Percentiles rank a stretch among this genome's conserved stretches.
Conservation (phyloP, 1,139 yeast genomes). For the Starmera stellimalicola region DNA sequence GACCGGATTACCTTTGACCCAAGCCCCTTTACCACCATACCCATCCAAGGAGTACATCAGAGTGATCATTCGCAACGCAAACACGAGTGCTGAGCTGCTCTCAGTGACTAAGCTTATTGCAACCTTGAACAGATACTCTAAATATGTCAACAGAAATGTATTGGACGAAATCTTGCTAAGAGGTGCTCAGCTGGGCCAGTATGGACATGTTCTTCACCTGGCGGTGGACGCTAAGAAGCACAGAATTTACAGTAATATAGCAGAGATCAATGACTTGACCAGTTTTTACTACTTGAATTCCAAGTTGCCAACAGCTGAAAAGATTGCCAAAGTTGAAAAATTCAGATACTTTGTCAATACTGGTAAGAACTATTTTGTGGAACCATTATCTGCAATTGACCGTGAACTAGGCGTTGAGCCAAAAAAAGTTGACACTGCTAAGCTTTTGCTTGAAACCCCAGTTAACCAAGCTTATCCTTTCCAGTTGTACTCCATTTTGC, state of each 20-base stretch:
- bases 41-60: constrained; percentile 26
- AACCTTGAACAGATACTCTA: constrained; percentile 15
- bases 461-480: not conserved
- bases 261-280: not conserved
- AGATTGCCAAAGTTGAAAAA: constrained; percentile 5
- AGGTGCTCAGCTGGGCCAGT: constrained; percentile 16
- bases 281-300: not conserved
- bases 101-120: constrained; percentile 22
- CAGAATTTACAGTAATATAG: constrained; percentile 4
- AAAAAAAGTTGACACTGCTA: not conserved
- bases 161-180: constrained; percentile 22
- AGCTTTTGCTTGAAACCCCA: not conserved
- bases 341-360: not conserved
- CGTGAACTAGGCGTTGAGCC: not conserved
- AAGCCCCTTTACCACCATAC: constrained; percentile 26
- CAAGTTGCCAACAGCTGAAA: not conserved
- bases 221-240: constrained; percentile 11
- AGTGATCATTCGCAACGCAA: constrained; percentile 24
- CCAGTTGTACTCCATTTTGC: not conserved
- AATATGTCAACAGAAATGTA: constrained; percentile 21
- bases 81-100: constrained; percentile 25
- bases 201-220: constrained; percentile 17
- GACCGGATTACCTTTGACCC: constrained; percentile 28
- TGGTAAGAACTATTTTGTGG: not conserved
- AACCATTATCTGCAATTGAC: not conserved